A percentile compares a stretch with the other conserved stretches of the same genome.
Evolutionary conservation across 169 alveolate species (phyloP).

Genomic region (Miamiensis avidus): DNA sequence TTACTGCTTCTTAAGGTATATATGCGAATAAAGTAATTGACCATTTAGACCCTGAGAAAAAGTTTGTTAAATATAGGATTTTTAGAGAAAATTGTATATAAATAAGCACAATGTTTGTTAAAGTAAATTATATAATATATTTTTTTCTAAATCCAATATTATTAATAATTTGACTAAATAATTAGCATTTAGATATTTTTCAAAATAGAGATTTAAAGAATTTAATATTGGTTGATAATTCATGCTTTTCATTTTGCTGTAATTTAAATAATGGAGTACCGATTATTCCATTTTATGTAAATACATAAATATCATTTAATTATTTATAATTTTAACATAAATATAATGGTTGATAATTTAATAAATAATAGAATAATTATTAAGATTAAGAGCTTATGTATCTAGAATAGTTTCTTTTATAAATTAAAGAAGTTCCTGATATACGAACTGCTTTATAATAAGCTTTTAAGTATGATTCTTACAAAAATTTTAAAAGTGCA

Average conservation of each 20-base stretch:
- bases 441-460: not conserved
- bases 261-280: constrained; percentile 76
- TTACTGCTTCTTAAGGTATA: constrained; percentile 80
- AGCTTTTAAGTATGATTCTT: not conserved
- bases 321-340: no score
- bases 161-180: constrained; percentile 9
- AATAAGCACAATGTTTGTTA: constrained; percentile 21
- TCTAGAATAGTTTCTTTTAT: not conserved
- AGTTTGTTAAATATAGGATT: constrained; percentile 73
- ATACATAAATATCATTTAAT: constrained; percentile 5
- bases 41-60: constrained; percentile 73
- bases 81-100: constrained; percentile 74
- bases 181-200: constrained; percentile 14
- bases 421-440: not conserved
- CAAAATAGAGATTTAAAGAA: constrained; percentile 54
- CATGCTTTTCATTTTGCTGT: constrained; percentile 62
- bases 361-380: not conserved
- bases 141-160: constrained; percentile 63
- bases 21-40: constrained; percentile 83
- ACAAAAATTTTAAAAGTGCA: not conserved
- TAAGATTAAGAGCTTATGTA: not conserved
- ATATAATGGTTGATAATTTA: no score
- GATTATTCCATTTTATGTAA: constrained; percentile 52
- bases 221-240: constrained; percentile 76
- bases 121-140: constrained; percentile 62